phyloP scores from a whole-genome alignment of 495 filamentous ascomycete species.

The Hyaloscypha hepaticicola region DNA sequence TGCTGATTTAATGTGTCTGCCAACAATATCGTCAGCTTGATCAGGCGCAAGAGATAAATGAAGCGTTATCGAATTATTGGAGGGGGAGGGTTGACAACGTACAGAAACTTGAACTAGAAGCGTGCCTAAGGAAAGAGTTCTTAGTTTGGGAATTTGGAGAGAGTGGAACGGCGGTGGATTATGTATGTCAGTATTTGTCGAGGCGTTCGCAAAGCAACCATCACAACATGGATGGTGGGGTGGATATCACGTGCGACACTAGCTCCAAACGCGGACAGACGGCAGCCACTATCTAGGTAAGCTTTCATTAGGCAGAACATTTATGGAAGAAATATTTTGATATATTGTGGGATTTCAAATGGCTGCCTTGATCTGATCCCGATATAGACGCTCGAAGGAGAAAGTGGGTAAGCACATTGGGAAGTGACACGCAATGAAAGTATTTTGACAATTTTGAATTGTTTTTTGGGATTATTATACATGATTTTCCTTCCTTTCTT shows the following conservation, averaged over 20 bases:
- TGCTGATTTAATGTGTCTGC: slow-evolving; percentile 16
- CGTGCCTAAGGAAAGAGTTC: background rate
- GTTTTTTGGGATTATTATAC: slow-evolving; percentile 32
- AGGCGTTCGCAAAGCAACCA: slow-evolving; percentile 13
- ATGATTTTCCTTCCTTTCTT: slow-evolving; percentile 13
- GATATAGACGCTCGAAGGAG: background rate
- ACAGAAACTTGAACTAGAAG: background rate
- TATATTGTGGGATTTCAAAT: background rate
- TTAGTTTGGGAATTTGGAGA: background rate
- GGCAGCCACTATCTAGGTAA: background rate
- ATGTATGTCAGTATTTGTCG: slow-evolving; percentile 18
- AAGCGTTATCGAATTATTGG: background rate
- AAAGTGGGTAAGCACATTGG: background rate
- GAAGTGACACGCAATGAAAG: slow-evolving; percentile 6
- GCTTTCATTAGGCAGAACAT: slow-evolving; percentile 1
- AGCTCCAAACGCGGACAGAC: background rate
- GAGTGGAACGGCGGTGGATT: slow-evolving; percentile 7
- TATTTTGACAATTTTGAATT: slow-evolving; percentile 20
- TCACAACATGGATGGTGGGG: slow-evolving; percentile 19
- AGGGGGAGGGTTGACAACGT: background rate
- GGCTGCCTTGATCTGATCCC: background rate
- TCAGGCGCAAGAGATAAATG: background rate
- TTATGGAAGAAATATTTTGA: background rate
- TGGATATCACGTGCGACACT: slow-evolving; percentile 12
- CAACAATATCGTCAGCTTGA: slow-evolving; percentile 20